Evolutionary conservation across 768 basidiomycete species (phyloP), one percentile per base, ranked within the genome.

Genomic region (Macrolepiota dolichaula): DNA sequence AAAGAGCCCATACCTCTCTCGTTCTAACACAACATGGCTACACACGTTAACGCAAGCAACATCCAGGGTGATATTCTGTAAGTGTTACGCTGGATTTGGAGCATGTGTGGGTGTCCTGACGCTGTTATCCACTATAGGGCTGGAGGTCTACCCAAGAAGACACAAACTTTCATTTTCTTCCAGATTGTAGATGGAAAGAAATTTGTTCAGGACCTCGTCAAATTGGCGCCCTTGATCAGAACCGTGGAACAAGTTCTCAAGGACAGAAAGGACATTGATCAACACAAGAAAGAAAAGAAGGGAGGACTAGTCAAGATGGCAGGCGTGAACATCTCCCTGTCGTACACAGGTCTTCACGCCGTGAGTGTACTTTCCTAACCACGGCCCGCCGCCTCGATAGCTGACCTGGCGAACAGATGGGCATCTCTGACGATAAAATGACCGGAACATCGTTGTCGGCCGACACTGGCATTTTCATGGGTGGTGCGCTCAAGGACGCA

Each of bases 261-360:
- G 36, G 80, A 82, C 70, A 70, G 77, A 42, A 67, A 77, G 25
- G 67, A 55, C 17, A 80, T 81, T 44, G 68, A 70, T 1, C 70
- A 77, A 55, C 74, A 76, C 67, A 81, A 78, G 72, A 71, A 70
- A 62, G 69, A 68, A 56, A 72, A 70, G 15, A 69, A 68, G 47
- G 69, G 69, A 40, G 66, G 66, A 11, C 68, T 77, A 24, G 65
- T 81, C 58, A 75, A 72, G 24, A 66, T 81, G 59, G 70, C 70
- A 12, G 80, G 79, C 10, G 74, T 84, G 46, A 86, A 85, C 71
- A 76, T 85, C 49, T 73, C 82, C 12, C 83, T 86, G 69, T 82
- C 84, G 7, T 79, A 81, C 27, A 67, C 68, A 15, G 85, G 82
- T 15, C 76, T 85, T 40, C 65, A 46, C 2, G 71, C 74, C 69